Base-by-base conservation (phyloP, 768 basidiomycete genomes). In the Lactifluus hygrophoroides region DNA sequence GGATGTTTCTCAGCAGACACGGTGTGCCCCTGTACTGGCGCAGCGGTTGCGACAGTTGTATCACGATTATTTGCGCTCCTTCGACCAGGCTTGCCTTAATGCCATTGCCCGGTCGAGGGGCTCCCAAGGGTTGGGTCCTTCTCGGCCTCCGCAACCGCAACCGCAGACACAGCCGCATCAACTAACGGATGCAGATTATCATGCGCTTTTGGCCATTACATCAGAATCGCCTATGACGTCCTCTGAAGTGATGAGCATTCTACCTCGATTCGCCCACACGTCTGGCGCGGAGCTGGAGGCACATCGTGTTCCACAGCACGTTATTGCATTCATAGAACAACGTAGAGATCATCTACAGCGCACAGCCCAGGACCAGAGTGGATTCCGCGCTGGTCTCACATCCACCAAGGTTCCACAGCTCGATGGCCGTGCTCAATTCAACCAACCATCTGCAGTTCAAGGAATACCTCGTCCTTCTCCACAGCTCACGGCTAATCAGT, bases 191-290 rank as follows among this genome's bases (percentile, higher is more conserved):
- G 43, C 58, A 13, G 58, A 60, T 34, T 60, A 60, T 42, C 53
- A 60, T 21, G 47, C 54, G 3, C 54, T 60, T n/a, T 51, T 54
- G 42, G 28, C 37, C 23, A 46, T 56, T 42, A 27, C 43, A 6
- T 34, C 49, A n/a, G 54, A 56, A 21, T 13, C 54, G 13, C 3
- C 59, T 50, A 2, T n/a, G 14, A 56, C 42, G 43, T n/a, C 43
- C 16, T 1, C 49, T 13, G 35, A 56, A 1, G 37, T 28, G 28
- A 60, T 60, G 59, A 40, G 59, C 49, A 55, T 60, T 17, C n/a
- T 60, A 6, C 58, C 59, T 7, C 59, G 59, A n/a, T 60, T 60
- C 13, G 55, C 59, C 2, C 54, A 60, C 45, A 60, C 59, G 4
- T 60, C 59, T n/a, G 54, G 48, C 11, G 43, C 59, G 21, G 59